Evolutionary conservation across 768 basidiomycete genomes (phyloP), one percentile per base, ranked within the genome.

Genomic region (Boletus pseudo-olivaceus): DNA sequence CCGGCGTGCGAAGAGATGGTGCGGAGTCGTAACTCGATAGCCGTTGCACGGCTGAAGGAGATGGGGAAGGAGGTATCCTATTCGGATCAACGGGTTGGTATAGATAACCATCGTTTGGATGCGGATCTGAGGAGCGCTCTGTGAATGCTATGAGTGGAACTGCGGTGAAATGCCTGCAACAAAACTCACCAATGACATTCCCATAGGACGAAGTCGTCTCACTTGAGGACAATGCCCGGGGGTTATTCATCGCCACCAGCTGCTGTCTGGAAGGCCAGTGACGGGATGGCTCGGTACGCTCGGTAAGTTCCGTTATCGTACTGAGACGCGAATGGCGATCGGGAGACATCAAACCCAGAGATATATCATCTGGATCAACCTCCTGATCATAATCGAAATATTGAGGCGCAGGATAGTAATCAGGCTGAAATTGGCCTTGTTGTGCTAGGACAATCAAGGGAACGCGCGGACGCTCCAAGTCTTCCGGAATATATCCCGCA

Each of bases 291-390:
- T 84, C 85, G 34, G 87, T 83, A 33, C 76, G 76, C 64, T 90
- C 88, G 15, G 86, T 84, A 43, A 67, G 71, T 70, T 90, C 88
- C 23, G 80, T 76, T 55, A 90, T 90, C 5, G 83, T 86, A 54
- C 81, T 85, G 54, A 88, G 70, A 50, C 73, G 74, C 32, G 73
- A 70, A 48, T 60, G 48, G 15, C 58, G 68, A 59, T 64, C 59
- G 9, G 67, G 65, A 38, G 65, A 62, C 67, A 60, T 62, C 12
- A 72, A 68, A 41, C 73, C 72, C 49, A 71, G 62, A 48, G 74
- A 71, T 48, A 68, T 56, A 40, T 73, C 72, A 34, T 62, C 53
- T 7, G 19, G 49, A 39, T 66, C 68, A 38, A 54, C 45, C 6
- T 60, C 70, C 19, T 68, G 49, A 27, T 67, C 58, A 44, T 64